Base-by-base conservation (phyloP, 2,329 filamentous ascomycete genomes). In the Cercospora nicotianae region DNA sequence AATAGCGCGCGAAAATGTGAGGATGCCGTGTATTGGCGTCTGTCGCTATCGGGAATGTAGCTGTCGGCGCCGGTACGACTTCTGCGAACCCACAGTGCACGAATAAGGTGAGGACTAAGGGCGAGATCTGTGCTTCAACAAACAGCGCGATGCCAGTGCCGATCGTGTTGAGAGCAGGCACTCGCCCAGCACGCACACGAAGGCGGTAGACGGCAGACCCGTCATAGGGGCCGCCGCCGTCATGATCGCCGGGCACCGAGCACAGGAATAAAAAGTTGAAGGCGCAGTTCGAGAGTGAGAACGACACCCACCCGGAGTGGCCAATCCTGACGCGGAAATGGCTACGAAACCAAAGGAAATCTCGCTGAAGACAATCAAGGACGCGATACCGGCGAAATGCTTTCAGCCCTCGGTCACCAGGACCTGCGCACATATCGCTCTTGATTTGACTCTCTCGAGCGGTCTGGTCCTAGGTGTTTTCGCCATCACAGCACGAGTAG, bases 361-460 rank as follows among this genome's bases (percentile, higher is more conserved):
- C 28, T 59, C 55, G 26, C 30, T 59, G 28, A 59, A 59, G 30
- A 59, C 66, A 16, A 61, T 45, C 55, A 59, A 59, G 31, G 55
- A 67, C 39, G 68, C 68, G 12, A 67, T 70, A 3, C 68, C 68
- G 33, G 63, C 63, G 4, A 26, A 60, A 26, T 68, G 65, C 60
- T 70, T 70, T 26, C 63, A 48, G 12, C 63, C 68, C 8, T 64
- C 59, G 3, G 23, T 60, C 7, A 53, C 33, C 31, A 65, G 60
- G 16, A 68, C 68, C 8, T 42, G 63, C 26, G 63, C 57, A 6
- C 66, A 70, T 45, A 65, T 67, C 28, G 31, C 64, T 16, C 48
- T 61, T 16, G 68, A 70, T 23, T 9, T 66, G 28, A 31, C 62
- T 10, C 30, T 68, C 13, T 60, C 66, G 18, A 53, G 51, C 13